A percentile compares a stretch with the other conserved stretches of the same genome.
Evolutionary conservation across 768 basidiomycete species (phyloP).

Genomic region (Termitomyces sp.): DNA sequence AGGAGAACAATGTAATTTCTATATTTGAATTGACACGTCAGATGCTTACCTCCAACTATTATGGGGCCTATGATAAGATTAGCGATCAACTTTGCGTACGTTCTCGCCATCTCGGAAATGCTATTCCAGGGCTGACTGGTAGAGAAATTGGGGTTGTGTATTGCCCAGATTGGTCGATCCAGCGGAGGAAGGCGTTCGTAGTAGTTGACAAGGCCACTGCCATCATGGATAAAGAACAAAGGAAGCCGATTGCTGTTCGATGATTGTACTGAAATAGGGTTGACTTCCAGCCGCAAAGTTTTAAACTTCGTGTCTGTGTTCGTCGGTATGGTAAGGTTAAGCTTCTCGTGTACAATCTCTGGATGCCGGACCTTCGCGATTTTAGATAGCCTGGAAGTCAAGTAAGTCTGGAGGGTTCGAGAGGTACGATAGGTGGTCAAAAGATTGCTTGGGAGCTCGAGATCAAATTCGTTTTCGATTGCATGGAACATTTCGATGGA

Average conservation of each 20-base stretch:
- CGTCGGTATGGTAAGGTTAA: background rate
- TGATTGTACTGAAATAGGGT: constrained; percentile 36
- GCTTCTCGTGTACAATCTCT: background rate
- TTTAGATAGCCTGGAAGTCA: constrained; percentile 12
- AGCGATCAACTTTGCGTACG: constrained; percentile 44
- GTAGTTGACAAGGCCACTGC: constrained; percentile 58
- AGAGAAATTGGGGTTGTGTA: constrained; percentile 53
- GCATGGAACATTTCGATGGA: constrained; percentile 58
- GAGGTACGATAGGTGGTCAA: constrained; percentile 40
- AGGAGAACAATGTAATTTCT: background rate
- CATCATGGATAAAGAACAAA: constrained; percentile 71
- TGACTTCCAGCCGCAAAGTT: constrained; percentile 23
- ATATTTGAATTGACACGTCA: background rate
- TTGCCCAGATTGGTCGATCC: constrained; percentile 55
- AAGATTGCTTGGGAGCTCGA: constrained; percentile 42
- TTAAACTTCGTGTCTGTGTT: constrained; percentile 13
- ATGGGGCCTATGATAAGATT: constrained; percentile 34
- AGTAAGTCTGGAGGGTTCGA: constrained; percentile 31
- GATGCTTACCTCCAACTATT: constrained; percentile 55
- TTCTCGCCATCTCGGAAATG: constrained; percentile 48
- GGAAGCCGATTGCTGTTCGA: constrained; percentile 28
- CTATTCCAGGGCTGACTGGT: constrained; percentile 43
- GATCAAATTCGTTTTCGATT: constrained; percentile 37
- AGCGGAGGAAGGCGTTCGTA: constrained; percentile 45
- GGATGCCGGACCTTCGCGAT: background rate